These are phyloP conservation scores for Saccharomycopsis oosterbeekiorum DNA, from an alignment of 805 yeast genomes.

Conservation along the genomic window DNA sequence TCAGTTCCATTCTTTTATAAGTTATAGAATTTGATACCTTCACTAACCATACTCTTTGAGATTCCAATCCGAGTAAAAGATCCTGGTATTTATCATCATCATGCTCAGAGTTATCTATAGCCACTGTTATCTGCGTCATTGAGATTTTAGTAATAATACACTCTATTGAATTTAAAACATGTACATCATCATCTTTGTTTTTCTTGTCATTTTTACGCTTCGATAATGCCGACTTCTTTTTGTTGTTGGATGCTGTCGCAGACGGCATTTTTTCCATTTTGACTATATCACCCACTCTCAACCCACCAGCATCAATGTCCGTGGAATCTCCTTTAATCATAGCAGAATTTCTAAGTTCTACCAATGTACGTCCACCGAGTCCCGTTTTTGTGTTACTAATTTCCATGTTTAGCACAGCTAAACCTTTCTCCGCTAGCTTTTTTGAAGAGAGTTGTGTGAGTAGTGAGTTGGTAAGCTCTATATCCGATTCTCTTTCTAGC, in stretches of 20 bases:
- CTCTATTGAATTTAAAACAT: slow-evolving; percentile 28
- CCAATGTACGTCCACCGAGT: slow-evolving; percentile 60
- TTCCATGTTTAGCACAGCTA: slow-evolving; percentile 61
- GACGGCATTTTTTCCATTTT: slow-evolving; percentile 40
- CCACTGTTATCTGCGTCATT: slow-evolving; percentile 39
- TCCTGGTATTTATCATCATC: slow-evolving; percentile 31
- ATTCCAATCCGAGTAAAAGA: slow-evolving; percentile 36
- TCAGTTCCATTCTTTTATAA: slow-evolving; percentile 67
- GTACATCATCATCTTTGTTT: slow-evolving; percentile 9
- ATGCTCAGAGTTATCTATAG: slow-evolving; percentile 34
- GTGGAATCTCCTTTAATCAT: slow-evolving; percentile 28
- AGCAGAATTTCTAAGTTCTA: slow-evolving; percentile 55
- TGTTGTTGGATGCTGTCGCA: slow-evolving; percentile 18
- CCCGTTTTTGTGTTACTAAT: slow-evolving; percentile 63
- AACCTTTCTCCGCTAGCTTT: slow-evolving; percentile 56
- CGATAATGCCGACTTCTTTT: slow-evolving; percentile 10
- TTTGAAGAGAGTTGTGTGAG: slow-evolving; percentile 47
- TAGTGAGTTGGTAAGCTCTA: slow-evolving; percentile 35
- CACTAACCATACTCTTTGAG: slow-evolving; percentile 49
- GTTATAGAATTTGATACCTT: slow-evolving; percentile 55
- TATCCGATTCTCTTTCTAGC: slow-evolving; percentile 45
- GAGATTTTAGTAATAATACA: slow-evolving; percentile 59
- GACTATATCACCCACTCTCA: slow-evolving; percentile 73
- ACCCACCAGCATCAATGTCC: slow-evolving; percentile 37
- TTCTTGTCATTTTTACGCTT: slow-evolving; percentile 26